Base-by-base conservation (phyloP, 2,329 filamentous ascomycete species). In the Leptographium procerum region DNA sequence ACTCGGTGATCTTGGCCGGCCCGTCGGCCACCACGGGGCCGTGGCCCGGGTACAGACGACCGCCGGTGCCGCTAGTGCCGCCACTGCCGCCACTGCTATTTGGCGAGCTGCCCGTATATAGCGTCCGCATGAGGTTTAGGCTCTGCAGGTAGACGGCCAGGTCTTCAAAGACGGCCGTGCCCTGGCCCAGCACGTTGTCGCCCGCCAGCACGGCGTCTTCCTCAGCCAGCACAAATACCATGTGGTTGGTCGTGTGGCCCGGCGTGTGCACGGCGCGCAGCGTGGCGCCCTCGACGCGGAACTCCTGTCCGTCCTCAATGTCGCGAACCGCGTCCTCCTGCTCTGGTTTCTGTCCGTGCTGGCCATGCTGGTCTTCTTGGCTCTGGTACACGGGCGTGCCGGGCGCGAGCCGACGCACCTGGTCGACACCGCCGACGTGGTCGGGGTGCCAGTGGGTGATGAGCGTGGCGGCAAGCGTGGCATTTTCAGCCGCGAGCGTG, bases 361-460 rank as follows among this genome's bases (percentile, higher is more conserved):
- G 31, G 55, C 9, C 34, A 29, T 34, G 10, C 19, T 10, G 33
- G 51, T 34, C 54, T 0, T 81, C 78, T 34, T 78, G 70, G 65
- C 80, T 71, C 69, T 88, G 88, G 71, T 81, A 79, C n/a, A 88
- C 71, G 26, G 74, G 75, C 8, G 80, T 83, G 22, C 77, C 68
- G 0, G 88, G 86, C n/a, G 78, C 88, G 28, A 86, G 68, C 16
- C 73, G 70, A 22, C 59, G 60, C 43, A 85, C 74, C 1, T 96
- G 75, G 65, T 95, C 84, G 28, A 96, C 80, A 9, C 94, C 94
- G 28, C 85, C 82, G 8, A 85, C 80, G 68, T 99, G 94, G 68
- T 99, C 94, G 48, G 75, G 81, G 68, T 99, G 94, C 90, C 91
- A 95, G 70, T 99, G 94, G 0, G 91, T 95, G 54, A 99, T 77